Conservation (phyloP, 768 basidiomycete species). For the Tylopilus sp. region DNA sequence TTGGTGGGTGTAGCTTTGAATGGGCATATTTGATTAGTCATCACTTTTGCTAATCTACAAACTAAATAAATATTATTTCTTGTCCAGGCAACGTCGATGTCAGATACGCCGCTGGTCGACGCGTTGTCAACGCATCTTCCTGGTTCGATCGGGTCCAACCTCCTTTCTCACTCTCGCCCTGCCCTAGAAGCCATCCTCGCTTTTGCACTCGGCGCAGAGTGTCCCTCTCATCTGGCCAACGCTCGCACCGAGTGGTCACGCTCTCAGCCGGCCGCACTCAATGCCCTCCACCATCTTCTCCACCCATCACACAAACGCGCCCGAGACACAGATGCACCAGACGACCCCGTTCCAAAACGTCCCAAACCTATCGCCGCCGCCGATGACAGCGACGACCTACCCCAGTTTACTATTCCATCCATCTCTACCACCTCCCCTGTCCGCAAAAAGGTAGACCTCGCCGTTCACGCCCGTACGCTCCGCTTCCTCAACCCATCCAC, state of each 20-base stretch:
- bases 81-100: conserved; percentile 8
- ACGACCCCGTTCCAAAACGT: conserved; percentile 14
- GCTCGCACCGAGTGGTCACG: conserved; percentile 23
- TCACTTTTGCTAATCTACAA: too few relatives aligned
- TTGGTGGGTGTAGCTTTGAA: too few relatives aligned
- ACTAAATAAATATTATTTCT: too few relatives aligned
- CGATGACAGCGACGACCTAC: conserved; percentile 35
- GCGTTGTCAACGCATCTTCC: conserved; percentile 21
- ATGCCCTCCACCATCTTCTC: conserved; percentile 17
- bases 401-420: conserved; percentile 57
- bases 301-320: conserved; percentile 20
- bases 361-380: conserved; percentile 14
- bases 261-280: conserved; percentile 21
- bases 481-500: conserved; percentile 51
- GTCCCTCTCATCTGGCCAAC: conserved; percentile 15
- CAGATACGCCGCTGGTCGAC: conserved; percentile 26
- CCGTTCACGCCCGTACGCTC: conserved; percentile 48
- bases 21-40: too few relatives aligned
- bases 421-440: conserved; percentile 71
- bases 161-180: not conserved
- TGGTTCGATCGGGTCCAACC: conserved; percentile 2
- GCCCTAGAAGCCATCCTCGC: conserved; percentile 25
- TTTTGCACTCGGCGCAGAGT: conserved; percentile 30
- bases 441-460: conserved; percentile 72
- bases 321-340: conserved; percentile 16